Evolutionary conservation across 257 asterid species (phyloP), one percentile per base, ranked within the genome.

Genomic region (Solanum habrochaites): DNA sequence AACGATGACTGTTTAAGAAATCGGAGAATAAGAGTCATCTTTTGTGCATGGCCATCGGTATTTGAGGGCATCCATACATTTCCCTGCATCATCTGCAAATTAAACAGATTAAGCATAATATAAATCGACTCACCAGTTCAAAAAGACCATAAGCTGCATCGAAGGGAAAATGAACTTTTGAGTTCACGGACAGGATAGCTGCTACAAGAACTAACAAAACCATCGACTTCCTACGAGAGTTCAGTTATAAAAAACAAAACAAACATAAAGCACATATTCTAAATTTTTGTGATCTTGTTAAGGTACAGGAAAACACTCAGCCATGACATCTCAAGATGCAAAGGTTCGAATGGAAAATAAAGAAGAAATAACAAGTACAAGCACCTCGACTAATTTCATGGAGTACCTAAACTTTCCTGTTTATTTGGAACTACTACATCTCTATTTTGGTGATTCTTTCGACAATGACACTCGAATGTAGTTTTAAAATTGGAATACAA

Each of bases 51-150:
- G 10, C 92, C 91, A 16, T 40, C 67, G 32, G 92, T 87, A 89
- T 90, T 89, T 8, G 90, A 74, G 18, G 90, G 90, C 86, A 89
- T 86, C 91, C 91, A 91, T 86, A 91, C 87, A 43, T 88, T 89
- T 58, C 93, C 93, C 86, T 91, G 93, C 93, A 91, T 87, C 92
- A 91, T 90, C 93, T 91, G 92, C 88, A 73, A 73, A 73, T 73
- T 73, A 10, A 37, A 73, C 52, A 73, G 82, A 73, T 21, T 21
- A 73, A 73, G 52, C 52, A 12, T 3, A 37, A 16, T 11, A 35
- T n/a, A 39, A 37, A 74, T 23, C 13, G 60, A 75, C 83, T 75
- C 83, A n/a, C 35, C 60, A 75, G n/a, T 75, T 75, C 58, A 40
- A 75, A 75, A 29, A 40, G 37, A 40, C 0, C 29, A 45, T 12